Percentiles rank a stretch among this genome's conserved stretches.
These are phyloP conservation scores for Tricholomella constricta DNA, from an alignment of 768 basidiomycete genomes.

Conservation along the genomic window DNA sequence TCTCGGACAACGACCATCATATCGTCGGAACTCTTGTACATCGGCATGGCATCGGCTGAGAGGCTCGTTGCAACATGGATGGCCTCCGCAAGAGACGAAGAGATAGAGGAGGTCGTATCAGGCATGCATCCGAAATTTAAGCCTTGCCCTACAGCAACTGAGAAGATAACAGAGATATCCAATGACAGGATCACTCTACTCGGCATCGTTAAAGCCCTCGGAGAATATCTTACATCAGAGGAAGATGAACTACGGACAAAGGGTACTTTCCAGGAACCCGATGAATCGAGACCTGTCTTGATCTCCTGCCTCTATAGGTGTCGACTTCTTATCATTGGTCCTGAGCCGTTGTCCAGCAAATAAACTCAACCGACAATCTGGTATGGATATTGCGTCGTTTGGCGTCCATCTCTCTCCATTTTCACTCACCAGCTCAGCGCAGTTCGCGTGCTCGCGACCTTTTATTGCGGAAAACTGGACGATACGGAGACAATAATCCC, in stretches of 20 bases:
- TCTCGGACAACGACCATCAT: background rate
- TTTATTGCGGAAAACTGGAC: slow-evolving; percentile 85
- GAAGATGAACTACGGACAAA: slow-evolving; percentile 77
- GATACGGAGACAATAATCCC: slow-evolving; percentile 85
- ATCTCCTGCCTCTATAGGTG: slow-evolving; percentile 51
- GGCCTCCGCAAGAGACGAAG: slow-evolving; percentile 59
- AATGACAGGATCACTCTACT: slow-evolving; percentile 62
- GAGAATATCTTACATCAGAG: slow-evolving; percentile 86
- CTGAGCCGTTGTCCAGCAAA: slow-evolving; percentile 60
- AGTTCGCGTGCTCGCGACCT: slow-evolving; percentile 83
- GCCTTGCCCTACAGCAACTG: slow-evolving; percentile 2
- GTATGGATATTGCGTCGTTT: slow-evolving; percentile 44
- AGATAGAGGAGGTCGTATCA: slow-evolving; percentile 58
- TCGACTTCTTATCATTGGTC: slow-evolving; percentile 78
- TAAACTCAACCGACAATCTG: slow-evolving; percentile 77
- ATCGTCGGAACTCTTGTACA: background rate
- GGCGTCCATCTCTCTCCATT: slow-evolving; percentile 2
- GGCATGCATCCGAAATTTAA: slow-evolving; percentile 43
- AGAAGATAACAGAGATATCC: slow-evolving; percentile 41
- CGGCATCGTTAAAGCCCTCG: slow-evolving; percentile 82
- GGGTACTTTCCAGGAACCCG: slow-evolving; percentile 48
- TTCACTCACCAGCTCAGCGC: slow-evolving; percentile 10
- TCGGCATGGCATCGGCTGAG: slow-evolving; percentile 39
- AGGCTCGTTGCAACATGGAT: slow-evolving; percentile 75
- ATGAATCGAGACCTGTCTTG: background rate